A percentile compares a stretch with the other conserved stretches of the same genome.
Evolutionary conservation across 2,329 filamentous ascomycete species (phyloP).

Genomic region (Phyllosticta capitalensis): DNA sequence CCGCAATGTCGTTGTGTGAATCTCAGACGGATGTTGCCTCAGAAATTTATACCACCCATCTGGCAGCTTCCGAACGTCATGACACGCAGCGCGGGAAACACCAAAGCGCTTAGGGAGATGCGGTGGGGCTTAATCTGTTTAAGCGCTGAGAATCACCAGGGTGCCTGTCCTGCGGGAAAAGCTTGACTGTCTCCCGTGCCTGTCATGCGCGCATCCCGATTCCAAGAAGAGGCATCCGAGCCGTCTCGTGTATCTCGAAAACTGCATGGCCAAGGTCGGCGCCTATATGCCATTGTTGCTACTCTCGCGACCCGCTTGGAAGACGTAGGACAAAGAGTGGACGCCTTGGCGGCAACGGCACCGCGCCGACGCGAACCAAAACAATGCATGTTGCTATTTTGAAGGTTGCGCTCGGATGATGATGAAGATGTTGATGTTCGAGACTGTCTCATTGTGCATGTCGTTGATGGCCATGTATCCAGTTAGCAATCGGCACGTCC

Average conservation of each 20-base stretch:
- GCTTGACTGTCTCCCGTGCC: not conserved
- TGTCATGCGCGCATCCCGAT: not conserved
- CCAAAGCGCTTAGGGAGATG: not conserved
- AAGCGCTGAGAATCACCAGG: not conserved
- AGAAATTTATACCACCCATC: not conserved
- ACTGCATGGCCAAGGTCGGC: not conserved
- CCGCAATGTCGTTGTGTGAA: not conserved
- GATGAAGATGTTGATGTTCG: not conserved
- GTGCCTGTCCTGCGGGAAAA: not conserved
- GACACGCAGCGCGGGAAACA: not conserved
- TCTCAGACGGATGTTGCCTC: not conserved
- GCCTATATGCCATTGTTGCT: not conserved
- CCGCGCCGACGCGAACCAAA: not conserved
- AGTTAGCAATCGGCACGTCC: not conserved
- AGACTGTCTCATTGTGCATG: not conserved
- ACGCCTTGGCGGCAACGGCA: slow-evolving; percentile 1
- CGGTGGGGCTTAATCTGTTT: not conserved
- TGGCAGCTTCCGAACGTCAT: not conserved
- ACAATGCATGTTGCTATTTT: not conserved
- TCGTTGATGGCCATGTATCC: slow-evolving; percentile 1
- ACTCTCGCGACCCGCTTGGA: slow-evolving; percentile 1
- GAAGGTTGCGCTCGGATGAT: not conserved
- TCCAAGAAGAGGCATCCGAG: not conserved
- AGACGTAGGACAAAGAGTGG: slow-evolving; percentile 5
- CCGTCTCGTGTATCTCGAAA: not conserved